Base-by-base conservation (phyloP, 2,329 filamentous ascomycete genomes). In the Sporothrix curviconia region DNA sequence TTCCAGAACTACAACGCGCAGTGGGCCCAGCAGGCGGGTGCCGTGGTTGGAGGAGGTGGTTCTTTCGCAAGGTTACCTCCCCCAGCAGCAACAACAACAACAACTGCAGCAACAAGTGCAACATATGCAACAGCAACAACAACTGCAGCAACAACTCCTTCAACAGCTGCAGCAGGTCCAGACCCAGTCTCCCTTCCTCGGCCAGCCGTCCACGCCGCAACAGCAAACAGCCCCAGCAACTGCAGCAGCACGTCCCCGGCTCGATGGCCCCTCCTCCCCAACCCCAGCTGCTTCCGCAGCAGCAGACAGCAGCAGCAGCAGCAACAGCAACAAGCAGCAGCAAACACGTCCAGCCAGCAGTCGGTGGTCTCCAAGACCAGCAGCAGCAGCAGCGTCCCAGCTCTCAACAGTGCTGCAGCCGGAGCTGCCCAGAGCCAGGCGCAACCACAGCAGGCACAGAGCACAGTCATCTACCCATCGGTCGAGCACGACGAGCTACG, bases 321-420 rank as follows among this genome's bases (percentile, higher is more conserved):
- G n/a, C n/a, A n/a, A n/a, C n/a, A n/a, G n/a, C n/a, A n/a, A n/a
- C n/a, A n/a, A n/a, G n/a, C n/a, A n/a, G n/a, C n/a, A n/a, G n/a
- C n/a, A n/a, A n/a, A n/a, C n/a, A n/a, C n/a, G n/a, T n/a, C n/a
- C n/a, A n/a, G n/a, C n/a, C n/a, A n/a, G n/a, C n/a, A n/a, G n/a
- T n/a, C n/a, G n/a, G n/a, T n/a, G n/a, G n/a, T n/a, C n/a, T n/a
- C n/a, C n/a, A n/a, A n/a, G n/a, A 51, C 22, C 55, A 51, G 8
- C 55, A 57, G 25, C 55, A 42, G 28, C 55, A 57, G 28, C 57
- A 59, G 30, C 60, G 39, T 14, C 54, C 28, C 3, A 22, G 19
- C 14, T 24, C 11, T n/a, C 25, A 22, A 8, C n/a, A 34, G 44
- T 30, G 19, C 11, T 34, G 7, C 55, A 51, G 22, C 17, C n/a